Evolutionary conservation across 2,329 filamentous ascomycete species (phyloP).

Genomic region (Colletotrichum cuscutae): DNA sequence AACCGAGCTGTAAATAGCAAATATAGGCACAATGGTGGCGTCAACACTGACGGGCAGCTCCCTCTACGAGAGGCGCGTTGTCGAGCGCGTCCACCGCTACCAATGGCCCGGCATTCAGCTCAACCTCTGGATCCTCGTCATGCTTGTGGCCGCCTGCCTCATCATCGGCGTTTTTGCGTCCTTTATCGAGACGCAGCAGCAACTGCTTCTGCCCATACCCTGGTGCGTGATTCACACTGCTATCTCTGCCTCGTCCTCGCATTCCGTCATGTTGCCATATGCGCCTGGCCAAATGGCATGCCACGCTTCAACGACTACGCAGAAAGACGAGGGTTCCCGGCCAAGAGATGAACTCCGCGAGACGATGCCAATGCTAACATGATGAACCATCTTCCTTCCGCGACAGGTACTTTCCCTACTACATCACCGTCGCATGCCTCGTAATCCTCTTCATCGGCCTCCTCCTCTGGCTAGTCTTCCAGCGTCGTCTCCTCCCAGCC

Average conservation of each 20-base stretch:
- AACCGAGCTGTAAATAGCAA: neutral
- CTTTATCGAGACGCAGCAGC: conserved; percentile 69
- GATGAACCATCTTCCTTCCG: neutral
- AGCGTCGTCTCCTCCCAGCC: conserved; percentile 68
- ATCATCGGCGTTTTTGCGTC: conserved; percentile 71
- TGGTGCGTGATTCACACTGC: conserved; percentile 58
- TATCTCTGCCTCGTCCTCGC: neutral
- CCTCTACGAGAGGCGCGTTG: conserved; percentile 54
- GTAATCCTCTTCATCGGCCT: conserved; percentile 74
- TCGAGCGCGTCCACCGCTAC: conserved; percentile 66
- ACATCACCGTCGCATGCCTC: conserved; percentile 67
- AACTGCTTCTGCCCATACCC: conserved; percentile 64
- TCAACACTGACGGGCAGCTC: conserved; percentile 53
- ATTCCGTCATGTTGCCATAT: neutral
- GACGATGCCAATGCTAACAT: neutral
- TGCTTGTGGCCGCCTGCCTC: conserved; percentile 67
- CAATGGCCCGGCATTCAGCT: conserved; percentile 76
- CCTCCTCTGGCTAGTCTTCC: conserved; percentile 71
- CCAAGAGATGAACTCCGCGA: neutral
- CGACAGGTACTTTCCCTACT: conserved; percentile 74
- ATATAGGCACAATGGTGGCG: conserved; percentile 39
- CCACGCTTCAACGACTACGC: neutral
- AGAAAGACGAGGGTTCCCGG: neutral
- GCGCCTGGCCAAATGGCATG: neutral
- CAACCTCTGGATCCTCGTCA: conserved; percentile 74